phyloP scores from a whole-genome alignment of 2,329 filamentous ascomycete genomes.

The Ilyonectria sp. region DNA sequence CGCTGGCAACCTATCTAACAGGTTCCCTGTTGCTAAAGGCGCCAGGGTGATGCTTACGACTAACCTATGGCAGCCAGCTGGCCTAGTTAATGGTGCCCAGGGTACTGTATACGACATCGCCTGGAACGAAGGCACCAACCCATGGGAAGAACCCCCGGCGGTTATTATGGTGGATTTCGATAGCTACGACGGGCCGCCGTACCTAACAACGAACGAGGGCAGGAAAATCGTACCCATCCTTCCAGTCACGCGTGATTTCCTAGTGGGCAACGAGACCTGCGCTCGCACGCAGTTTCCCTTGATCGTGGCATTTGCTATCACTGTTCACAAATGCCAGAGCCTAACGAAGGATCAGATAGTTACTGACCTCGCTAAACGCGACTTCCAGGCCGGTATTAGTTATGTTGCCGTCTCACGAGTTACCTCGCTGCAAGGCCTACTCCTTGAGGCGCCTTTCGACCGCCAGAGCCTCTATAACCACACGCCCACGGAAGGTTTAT shows the following conservation, averaged over 20 bases:
- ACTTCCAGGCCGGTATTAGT: conserved; percentile 1
- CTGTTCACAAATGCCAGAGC: too few species aligned
- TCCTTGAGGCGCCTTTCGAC: too few species aligned
- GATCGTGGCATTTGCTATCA: too few species aligned
- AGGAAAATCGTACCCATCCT: conserved; percentile 1
- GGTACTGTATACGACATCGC: background rate
- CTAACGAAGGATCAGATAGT: too few species aligned
- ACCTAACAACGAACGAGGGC: background rate
- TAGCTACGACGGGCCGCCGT: background rate
- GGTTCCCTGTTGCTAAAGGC: background rate
- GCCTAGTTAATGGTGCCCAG: too few species aligned
- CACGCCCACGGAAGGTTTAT: too few species aligned
- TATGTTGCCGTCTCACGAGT: background rate
- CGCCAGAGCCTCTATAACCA: too few species aligned
- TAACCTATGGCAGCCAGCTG: too few species aligned
- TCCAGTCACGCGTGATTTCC: background rate
- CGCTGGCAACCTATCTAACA: background rate
- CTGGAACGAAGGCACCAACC: background rate
- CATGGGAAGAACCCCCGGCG: background rate
- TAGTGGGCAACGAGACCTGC: background rate
- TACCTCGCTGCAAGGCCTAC: background rate
- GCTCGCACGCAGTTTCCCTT: too few species aligned
- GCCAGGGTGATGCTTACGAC: background rate
- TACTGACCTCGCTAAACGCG: background rate
- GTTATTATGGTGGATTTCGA: background rate